Evolutionary conservation across 805 yeast species (phyloP).

Genomic region (Scheffersomyces coipomensis): DNA sequence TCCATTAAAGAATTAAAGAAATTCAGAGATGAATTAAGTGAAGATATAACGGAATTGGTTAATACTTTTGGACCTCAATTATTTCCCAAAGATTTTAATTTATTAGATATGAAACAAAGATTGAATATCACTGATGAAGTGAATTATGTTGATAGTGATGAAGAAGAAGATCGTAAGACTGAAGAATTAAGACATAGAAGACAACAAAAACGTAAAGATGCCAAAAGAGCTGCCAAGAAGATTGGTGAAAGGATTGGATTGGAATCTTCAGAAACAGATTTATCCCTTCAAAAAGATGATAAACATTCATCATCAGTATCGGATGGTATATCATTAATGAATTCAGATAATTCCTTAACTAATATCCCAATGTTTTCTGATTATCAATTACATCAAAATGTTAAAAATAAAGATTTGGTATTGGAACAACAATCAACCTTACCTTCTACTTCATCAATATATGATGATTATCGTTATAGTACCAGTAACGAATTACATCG

Average conservation of each 20-base stretch:
- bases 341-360: conserved; percentile 59
- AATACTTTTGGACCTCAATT: conserved; percentile 81
- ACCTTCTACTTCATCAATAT: conserved; percentile 28
- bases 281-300: conserved; percentile 6
- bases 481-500: background rate
- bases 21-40: conserved; percentile 60
- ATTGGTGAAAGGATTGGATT: background rate
- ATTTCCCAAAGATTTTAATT: conserved; percentile 77
- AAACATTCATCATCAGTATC: conserved; percentile 42
- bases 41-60: conserved; percentile 74
- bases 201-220: conserved; percentile 22
- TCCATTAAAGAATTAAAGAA: conserved; percentile 58
- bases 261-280: conserved; percentile 5
- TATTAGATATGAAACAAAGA: conserved; percentile 45
- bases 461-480: conserved; percentile 27
- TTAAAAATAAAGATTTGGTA: conserved; percentile 18
- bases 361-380: conserved; percentile 65
- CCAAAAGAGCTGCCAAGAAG: conserved; percentile 11
- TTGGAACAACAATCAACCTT: conserved; percentile 22
- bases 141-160: conserved; percentile 41
- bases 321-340: conserved; percentile 60
- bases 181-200: conserved; percentile 46
- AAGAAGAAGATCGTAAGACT: conserved; percentile 50
- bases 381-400: conserved; percentile 38
- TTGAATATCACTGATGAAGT: conserved; percentile 25